A percentile compares a stretch with the other conserved stretches of the same genome.
These are phyloP conservation scores for Westerdykella aurantiaca DNA, from an alignment of 2,329 filamentous ascomycete genomes.

Conservation along the genomic window DNA sequence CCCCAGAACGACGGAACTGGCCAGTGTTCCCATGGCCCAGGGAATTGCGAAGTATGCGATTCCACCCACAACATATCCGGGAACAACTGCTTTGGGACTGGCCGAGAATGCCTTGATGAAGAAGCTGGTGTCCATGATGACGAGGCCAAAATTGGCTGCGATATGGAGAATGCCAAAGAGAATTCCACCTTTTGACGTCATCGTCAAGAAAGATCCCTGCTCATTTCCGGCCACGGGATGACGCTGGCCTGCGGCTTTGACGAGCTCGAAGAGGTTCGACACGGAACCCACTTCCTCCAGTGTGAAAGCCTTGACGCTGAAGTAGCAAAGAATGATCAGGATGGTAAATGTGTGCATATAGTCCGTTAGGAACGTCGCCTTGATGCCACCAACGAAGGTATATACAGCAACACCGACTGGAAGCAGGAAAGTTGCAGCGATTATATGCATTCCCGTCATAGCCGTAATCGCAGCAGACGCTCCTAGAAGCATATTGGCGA, in stretches of 20 bases:
- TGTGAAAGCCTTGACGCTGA: constrained; percentile 44
- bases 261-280: constrained; percentile 46
- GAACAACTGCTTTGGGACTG: constrained; percentile 43
- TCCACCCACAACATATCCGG: constrained; percentile 49
- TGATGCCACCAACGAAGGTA: constrained; percentile 14
- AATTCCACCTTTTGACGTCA: constrained; percentile 51
- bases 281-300: constrained; percentile 46
- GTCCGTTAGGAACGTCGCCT: constrained; percentile 42
- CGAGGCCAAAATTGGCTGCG: constrained; percentile 48
- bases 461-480: constrained; percentile 41
- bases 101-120: constrained; percentile 51
- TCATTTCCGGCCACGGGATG: constrained; percentile 50
- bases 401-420: constrained; percentile 26
- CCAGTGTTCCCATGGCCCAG: constrained; percentile 49
- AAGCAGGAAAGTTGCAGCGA: constrained; percentile 46
- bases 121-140: constrained; percentile 52
- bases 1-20: constrained; percentile 45
- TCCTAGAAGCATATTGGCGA: constrained; percentile 50
- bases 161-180: constrained; percentile 48
- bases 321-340: constrained; percentile 48
- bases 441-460: constrained; percentile 46
- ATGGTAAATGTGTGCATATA: constrained; percentile 53
- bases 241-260: constrained; percentile 41
- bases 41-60: constrained; percentile 52
- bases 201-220: constrained; percentile 51